These are phyloP conservation scores for Penicillium roqueforti DNA, from an alignment of 495 filamentous ascomycete species.

Conservation along the genomic window DNA sequence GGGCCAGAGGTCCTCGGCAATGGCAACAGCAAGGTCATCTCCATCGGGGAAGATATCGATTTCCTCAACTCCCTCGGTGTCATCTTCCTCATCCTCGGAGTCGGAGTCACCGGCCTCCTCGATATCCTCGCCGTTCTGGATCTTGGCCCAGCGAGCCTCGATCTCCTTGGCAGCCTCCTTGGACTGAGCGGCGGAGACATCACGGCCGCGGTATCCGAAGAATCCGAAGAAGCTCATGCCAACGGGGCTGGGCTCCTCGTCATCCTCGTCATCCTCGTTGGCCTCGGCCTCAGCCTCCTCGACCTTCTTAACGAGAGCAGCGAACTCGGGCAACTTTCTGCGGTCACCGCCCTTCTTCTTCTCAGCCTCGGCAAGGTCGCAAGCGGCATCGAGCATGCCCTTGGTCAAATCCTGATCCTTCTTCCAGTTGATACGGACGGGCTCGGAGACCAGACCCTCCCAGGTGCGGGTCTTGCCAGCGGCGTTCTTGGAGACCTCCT, in stretches of 20 bases:
- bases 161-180: conserved; percentile 54
- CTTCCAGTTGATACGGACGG: conserved; percentile 86
- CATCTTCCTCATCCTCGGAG: conserved; percentile 42
- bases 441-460: conserved; percentile 74
- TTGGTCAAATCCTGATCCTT: conserved; percentile 74
- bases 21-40: conserved; percentile 69
- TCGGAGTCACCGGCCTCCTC: conserved; percentile 35
- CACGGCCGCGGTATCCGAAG: conserved; percentile 71
- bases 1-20: conserved; percentile 85
- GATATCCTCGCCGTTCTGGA: conserved; percentile 49
- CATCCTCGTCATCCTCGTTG: conserved; percentile 42
- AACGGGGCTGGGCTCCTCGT: conserved; percentile 51
- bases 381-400: conserved; percentile 69
- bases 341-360: conserved; percentile 42
- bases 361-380: conserved; percentile 64
- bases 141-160: conserved; percentile 52
- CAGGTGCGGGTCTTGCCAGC: conserved; percentile 53
- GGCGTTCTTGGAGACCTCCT: conserved; percentile 34
- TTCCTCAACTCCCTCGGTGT: conserved; percentile 52
- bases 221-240: conserved; percentile 78
- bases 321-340: conserved; percentile 46
- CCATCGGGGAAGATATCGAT: conserved; percentile 78
- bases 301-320: conserved; percentile 45
- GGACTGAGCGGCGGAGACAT: conserved; percentile 66
- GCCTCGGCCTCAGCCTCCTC: conserved; percentile 26